Conservation (phyloP, 208 protist genomes). For the Trypanosomatidae sp. region DNA sequence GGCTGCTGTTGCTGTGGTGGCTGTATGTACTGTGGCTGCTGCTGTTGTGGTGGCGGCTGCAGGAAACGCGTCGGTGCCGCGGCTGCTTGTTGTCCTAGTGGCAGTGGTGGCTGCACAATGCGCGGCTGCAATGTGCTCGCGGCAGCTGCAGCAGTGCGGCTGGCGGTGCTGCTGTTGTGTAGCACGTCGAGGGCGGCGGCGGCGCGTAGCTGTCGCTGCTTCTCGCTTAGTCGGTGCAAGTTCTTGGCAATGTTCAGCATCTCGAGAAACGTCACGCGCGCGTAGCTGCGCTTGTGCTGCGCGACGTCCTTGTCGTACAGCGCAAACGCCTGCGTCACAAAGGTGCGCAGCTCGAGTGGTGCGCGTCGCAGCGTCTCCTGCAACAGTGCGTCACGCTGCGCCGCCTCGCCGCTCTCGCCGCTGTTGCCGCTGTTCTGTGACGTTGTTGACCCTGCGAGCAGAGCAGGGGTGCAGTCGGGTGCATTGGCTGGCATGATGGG, state of each 20-base stretch:
- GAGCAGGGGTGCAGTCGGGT: slow-evolving; percentile 8
- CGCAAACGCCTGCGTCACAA: slow-evolving; percentile 41
- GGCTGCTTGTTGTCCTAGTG: too few species aligned
- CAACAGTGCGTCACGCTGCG: slow-evolving; percentile 13
- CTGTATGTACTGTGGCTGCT: too few species aligned
- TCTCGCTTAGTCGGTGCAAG: slow-evolving; percentile 17
- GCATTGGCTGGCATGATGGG: slow-evolving; percentile 51
- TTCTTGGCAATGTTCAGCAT: slow-evolving; percentile 47
- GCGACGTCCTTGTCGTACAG: slow-evolving; percentile 52
- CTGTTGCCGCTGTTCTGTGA: not conserved
- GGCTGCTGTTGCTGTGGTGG: too few species aligned
- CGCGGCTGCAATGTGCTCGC: too few species aligned
- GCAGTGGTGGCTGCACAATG: too few species aligned
- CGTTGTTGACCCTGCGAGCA: slow-evolving; percentile 13
- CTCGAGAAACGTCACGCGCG: slow-evolving; percentile 43
- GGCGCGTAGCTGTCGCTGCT: too few species aligned
- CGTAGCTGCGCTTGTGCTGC: slow-evolving; percentile 24
- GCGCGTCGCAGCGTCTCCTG: slow-evolving; percentile 29
- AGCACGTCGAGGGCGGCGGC: too few species aligned
- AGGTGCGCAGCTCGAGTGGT: slow-evolving; percentile 29
- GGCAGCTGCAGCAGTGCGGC: too few species aligned
- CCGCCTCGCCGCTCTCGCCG: too few species aligned
- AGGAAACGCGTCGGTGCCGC: too few species aligned
- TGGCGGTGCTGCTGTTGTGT: too few species aligned
- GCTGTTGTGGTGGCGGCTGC: too few species aligned